Base-by-base conservation (phyloP, 2,329 filamentous ascomycete species). In the Neocatenulostroma microsporum region DNA sequence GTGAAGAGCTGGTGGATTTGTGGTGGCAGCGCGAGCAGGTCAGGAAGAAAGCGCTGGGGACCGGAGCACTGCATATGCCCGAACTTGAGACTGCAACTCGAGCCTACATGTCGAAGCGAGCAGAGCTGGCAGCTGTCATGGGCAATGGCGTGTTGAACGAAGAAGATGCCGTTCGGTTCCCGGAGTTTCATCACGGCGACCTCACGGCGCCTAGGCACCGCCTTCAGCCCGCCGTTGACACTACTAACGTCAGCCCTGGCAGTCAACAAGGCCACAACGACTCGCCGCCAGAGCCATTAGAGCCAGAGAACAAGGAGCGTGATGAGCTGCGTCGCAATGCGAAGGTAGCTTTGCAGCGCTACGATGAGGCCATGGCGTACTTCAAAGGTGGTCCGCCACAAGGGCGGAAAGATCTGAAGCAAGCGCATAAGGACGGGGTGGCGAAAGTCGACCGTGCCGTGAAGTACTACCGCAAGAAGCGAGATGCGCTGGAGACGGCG, bases 1-100 rank as follows among this genome's bases (percentile, higher is more conserved):
- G 49, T 14, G 40, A 36, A 13, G 42, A 39, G 13, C 36, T 53
- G 12, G 42, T 36, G 19, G 31, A 31, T 4, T 47, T 46, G 19
- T 53, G 46, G 47, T 28, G 36, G 18, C 40, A 43, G 23, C 42
- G 50, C 11, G 49, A 53, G 14, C 19, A 24, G 5, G 28, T 32
- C 15, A 36, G 50, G 14, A 21, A 20, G 10, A 39, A 38, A 15
- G 37, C 51, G 15, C 25, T 25, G 6, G 37, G 32, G 12, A 38
- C 30, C 7, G 49, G 36, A 29, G 31, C 40, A 2, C 10, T 47
- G 6, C 36, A 45, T 3, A 13, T 30, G 7, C 34, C 36, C n/a
- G 13, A 41, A 21, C 25, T 52, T 5, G 28, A 29, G 8, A 21
- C 30, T 1, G 30, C 36, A 2, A 49, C 49, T 8, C 18, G 19